phyloP scores from a whole-genome alignment of 805 yeast genomes.

The Yarrowia phangngaensis region DNA sequence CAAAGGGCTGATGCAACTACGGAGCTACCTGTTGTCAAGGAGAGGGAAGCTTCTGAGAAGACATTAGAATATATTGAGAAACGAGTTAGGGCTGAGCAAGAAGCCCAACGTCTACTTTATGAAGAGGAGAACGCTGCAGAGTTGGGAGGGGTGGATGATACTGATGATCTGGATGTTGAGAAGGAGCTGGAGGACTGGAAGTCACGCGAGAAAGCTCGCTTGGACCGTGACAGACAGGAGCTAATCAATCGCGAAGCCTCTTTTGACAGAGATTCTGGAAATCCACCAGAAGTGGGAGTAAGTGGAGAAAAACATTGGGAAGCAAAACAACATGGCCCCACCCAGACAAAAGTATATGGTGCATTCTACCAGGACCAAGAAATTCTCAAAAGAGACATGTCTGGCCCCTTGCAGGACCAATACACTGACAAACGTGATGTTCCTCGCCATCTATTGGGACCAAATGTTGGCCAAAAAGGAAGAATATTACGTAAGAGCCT shows the following conservation, averaged over 20 bases:
- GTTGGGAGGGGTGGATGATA: constrained; percentile 46
- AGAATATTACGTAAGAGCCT: constrained; percentile 35
- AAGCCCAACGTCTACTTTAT: constrained; percentile 30
- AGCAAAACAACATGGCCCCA: constrained; percentile 30
- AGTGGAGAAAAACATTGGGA: constrained; percentile 30
- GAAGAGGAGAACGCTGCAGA: constrained; percentile 32
- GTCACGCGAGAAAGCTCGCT: constrained; percentile 42
- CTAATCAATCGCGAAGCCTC: constrained; percentile 15
- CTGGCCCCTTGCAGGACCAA: constrained; percentile 32
- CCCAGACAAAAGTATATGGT: constrained; percentile 38
- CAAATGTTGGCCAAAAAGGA: constrained; percentile 39
- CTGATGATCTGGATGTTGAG: constrained; percentile 56
- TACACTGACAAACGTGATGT: constrained; percentile 35
- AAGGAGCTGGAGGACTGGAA: constrained; percentile 46
- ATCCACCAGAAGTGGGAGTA: too few species aligned
- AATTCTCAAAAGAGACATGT: constrained; percentile 25
- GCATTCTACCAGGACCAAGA: constrained; percentile 41
- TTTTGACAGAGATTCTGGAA: constrained; percentile 37
- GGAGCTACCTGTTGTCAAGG: constrained; percentile 13
- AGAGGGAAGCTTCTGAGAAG: constrained; percentile 11
- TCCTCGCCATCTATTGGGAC: constrained; percentile 35
- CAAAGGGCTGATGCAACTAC: constrained; percentile 32
- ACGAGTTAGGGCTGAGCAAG: constrained; percentile 34
- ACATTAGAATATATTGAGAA: constrained; percentile 33
- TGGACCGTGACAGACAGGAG: constrained; percentile 42